Evolutionary conservation across 805 yeast species (phyloP).

Genomic region (Suhomyces vadensis): DNA sequence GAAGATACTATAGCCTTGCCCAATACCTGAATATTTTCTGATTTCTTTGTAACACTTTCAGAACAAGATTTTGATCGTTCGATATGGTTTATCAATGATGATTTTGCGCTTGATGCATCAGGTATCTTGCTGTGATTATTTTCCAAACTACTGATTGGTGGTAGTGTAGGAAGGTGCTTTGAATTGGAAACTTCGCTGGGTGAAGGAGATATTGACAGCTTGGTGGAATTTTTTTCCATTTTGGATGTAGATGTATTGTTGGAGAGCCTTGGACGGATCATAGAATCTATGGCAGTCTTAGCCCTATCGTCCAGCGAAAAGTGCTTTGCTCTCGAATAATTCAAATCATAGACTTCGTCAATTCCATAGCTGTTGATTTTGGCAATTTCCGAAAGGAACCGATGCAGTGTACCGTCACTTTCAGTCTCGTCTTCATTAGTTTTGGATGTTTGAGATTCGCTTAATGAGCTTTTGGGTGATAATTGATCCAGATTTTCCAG

Average conservation of each 20-base stretch:
- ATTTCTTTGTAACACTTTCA: conserved; percentile 38
- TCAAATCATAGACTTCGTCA: conserved; percentile 36
- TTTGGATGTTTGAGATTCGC: conserved; percentile 3
- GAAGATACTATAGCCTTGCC: conserved; percentile 60
- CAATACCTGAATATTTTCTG: conserved; percentile 52
- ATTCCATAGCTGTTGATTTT: conserved; percentile 33
- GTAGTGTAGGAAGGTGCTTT: conserved; percentile 7
- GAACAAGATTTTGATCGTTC: conserved; percentile 66
- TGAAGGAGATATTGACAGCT: background rate
- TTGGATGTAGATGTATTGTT: background rate
- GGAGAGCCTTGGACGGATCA: conserved; percentile 41
- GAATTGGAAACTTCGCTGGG: background rate
- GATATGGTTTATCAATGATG: conserved; percentile 36
- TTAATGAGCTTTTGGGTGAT: background rate
- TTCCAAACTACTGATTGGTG: conserved; percentile 11
- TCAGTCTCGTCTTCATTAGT: conserved; percentile 6
- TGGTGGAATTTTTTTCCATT: background rate
- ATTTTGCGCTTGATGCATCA: conserved; percentile 16
- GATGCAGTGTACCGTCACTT: conserved; percentile 1
- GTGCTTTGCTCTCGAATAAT: conserved; percentile 31
- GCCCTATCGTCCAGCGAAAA: conserved; percentile 41
- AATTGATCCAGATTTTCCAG: background rate
- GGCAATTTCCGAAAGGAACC: conserved; percentile 39
- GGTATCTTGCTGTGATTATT: conserved; percentile 7
- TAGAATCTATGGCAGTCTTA: conserved; percentile 47